phyloP scores from a whole-genome alignment of 345 rosid species.

The Pseudoturritis turrita region DNA sequence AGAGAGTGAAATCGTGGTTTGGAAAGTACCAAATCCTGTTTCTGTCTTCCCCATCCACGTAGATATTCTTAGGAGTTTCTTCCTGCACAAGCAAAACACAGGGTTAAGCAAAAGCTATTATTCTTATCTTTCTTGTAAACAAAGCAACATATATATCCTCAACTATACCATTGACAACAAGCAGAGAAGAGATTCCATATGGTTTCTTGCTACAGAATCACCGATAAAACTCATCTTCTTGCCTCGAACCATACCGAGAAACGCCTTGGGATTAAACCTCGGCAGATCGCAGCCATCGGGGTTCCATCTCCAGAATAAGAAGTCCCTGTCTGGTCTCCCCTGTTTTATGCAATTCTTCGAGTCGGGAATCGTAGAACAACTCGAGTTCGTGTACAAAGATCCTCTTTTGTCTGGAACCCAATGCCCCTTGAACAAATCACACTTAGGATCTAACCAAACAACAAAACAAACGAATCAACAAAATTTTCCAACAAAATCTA shows the following conservation, averaged over 20 bases:
- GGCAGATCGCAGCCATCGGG: constrained; percentile 69
- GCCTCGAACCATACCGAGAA: constrained; percentile 53
- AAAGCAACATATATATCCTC: background rate
- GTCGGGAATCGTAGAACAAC: constrained; percentile 63
- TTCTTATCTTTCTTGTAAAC: background rate
- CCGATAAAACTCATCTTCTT: constrained; percentile 77
- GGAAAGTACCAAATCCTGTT: constrained; percentile 70
- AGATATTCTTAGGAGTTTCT: constrained; percentile 51
- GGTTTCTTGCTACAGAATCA: constrained; percentile 88
- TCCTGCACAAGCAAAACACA: constrained; percentile 38
- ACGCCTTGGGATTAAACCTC: constrained; percentile 50
- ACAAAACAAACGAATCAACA: constrained; percentile 1
- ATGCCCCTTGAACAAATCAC: constrained; percentile 59
- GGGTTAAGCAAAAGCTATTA: background rate
- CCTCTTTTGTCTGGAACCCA: constrained; percentile 62
- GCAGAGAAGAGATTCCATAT: constrained; percentile 82
- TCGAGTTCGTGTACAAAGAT: constrained; percentile 54
- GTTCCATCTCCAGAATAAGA: constrained; percentile 91
- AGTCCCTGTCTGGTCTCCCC: constrained; percentile 61
- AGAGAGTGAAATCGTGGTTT: constrained; percentile 58
- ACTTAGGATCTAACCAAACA: constrained; percentile 31
- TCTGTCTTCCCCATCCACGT: constrained; percentile 53
- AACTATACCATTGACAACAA: constrained; percentile 59
- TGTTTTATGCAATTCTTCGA: constrained; percentile 70
- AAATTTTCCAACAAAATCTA: background rate